phyloP scores from a whole-genome alignment of 768 basidiomycete genomes.

The Amanita rimosa region DNA sequence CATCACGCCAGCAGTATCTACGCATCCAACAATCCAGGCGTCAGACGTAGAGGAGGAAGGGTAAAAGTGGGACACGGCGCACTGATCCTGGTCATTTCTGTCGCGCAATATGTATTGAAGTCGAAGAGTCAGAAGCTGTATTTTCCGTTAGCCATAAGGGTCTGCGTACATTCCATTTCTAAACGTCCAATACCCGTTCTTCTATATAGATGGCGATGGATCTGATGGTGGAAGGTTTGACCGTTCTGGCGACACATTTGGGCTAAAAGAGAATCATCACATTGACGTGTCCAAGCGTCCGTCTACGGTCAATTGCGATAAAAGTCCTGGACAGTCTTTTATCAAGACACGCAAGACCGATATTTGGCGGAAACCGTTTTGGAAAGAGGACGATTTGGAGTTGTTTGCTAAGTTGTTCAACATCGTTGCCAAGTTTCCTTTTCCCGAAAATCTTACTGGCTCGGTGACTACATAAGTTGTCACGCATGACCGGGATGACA shows the following conservation, averaged over 20 bases:
- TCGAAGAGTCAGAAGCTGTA: background rate
- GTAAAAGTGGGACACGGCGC: conserved; percentile 47
- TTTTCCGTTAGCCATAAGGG: conserved; percentile 3
- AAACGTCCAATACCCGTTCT: conserved; percentile 1
- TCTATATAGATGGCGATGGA: conserved; percentile 20
- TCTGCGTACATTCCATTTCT: background rate
- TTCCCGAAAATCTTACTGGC: conserved; percentile 15
- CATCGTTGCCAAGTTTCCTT: conserved; percentile 27
- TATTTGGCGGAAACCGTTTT: conserved; percentile 14
- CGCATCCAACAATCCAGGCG: too few relatives aligned
- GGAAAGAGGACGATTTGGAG: conserved; percentile 33
- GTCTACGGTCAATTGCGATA: conserved; percentile 28
- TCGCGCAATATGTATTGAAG: conserved; percentile 41
- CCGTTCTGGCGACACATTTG: conserved; percentile 22
- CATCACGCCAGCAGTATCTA: too few relatives aligned
- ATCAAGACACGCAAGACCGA: background rate
- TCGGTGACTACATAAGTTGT: conserved; percentile 20
- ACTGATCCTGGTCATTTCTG: conserved; percentile 45
- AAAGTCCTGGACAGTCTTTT: conserved; percentile 18
- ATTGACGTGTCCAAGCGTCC: conserved; percentile 41
- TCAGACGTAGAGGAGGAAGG: too few relatives aligned
- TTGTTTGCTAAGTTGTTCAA: conserved; percentile 36
- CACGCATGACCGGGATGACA: conserved; percentile 28
- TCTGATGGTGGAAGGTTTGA: conserved; percentile 24
- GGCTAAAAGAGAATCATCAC: conserved; percentile 22